Evolutionary conservation across 768 basidiomycete genomes (phyloP), one percentile per base, ranked within the genome.

Genomic region (Daedaleopsis nitida): DNA sequence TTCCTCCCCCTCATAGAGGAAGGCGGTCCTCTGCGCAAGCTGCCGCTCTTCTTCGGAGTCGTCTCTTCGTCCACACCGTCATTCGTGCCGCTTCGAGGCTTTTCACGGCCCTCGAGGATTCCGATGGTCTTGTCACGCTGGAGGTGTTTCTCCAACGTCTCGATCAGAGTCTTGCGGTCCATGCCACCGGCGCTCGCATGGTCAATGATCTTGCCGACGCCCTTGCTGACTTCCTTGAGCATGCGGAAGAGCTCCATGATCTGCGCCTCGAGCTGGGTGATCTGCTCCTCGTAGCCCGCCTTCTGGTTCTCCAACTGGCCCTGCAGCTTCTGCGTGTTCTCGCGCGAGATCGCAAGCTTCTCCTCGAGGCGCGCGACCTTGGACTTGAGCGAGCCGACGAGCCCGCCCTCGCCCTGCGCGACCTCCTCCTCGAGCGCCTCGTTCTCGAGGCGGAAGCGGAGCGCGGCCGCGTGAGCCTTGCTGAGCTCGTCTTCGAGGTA

Each of bases 201-300:
- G 34, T 75, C 91, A 19, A 91, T 76, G 60, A 95, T 85, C 62
- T 82, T 83, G 58, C 92, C 89, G 39, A 93, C 83, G 14, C 89
- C 88, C 58, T 83, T 86, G 16, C 89, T 87, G 38, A 90, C 83
- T 68, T 96, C 92, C 71, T 87, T 91, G 56, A 98, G 79, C 94
- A 97, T 96, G 66, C 89, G 83, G 78, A 96, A 98, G 17, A 98
- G 75, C 71, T 97, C 95, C 81, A 91, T 85, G 62, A 96, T 96
- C 78, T 97, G 92, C 13, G 88, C 83, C 70, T 97, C 94, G 14
- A 96, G 86, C 72, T 96, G 92, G 4, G 85, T 80, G 58, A 98
- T 93, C 66, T 86, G 86, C 59, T 94, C 91, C 69, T 96, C 91
- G 69, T 95, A 95, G 14, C 83, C 86, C 16, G 77, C 72, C 72